A percentile compares a stretch with the other conserved stretches of the same genome.
Conservation (phyloP, 495 filamentous ascomycete genomes). For the Trichoderma orchidacearum region DNA sequence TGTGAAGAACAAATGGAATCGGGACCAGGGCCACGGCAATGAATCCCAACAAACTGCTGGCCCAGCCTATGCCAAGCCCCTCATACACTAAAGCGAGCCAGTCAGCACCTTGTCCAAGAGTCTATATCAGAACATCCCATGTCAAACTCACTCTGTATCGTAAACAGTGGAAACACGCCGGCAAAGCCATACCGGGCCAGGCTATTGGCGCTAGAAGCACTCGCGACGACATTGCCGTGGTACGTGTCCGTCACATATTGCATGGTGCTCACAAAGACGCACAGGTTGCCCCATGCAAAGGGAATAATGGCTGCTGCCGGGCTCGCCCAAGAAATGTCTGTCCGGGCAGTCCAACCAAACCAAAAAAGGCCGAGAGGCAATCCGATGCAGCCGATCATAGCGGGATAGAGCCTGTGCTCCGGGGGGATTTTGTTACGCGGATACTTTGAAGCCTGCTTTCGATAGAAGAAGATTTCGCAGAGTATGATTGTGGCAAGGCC, state of each 20-base stretch:
- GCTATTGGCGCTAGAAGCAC: constrained; percentile 49
- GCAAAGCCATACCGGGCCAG: constrained; percentile 48
- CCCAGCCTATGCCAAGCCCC: constrained; percentile 44
- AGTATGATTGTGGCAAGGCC: constrained; percentile 28
- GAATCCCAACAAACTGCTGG: constrained; percentile 45
- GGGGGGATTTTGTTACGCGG: constrained; percentile 22
- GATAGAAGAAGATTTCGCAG: constrained; percentile 26
- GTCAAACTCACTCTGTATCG: constrained; percentile 28
- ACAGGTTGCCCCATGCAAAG: constrained; percentile 48
- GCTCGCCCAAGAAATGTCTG: constrained; percentile 22
- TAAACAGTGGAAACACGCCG: constrained; percentile 53
- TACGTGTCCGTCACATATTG: constrained; percentile 49
- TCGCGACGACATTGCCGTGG: constrained; percentile 40
- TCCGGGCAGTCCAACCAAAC: constrained; percentile 30
- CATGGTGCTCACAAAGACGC: constrained; percentile 18
- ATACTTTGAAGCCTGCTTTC: constrained; percentile 13
- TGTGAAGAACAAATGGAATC: constrained; percentile 40
- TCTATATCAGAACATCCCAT: not conserved
- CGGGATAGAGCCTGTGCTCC: constrained; percentile 42
- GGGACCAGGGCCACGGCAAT: constrained; percentile 44
- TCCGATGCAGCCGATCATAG: constrained; percentile 44
- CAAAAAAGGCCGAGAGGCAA: constrained; percentile 39
- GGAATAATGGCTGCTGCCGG: constrained; percentile 34
- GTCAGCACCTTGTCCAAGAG: not conserved
- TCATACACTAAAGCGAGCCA: constrained; percentile 32